A percentile compares a stretch with the other conserved stretches of the same genome.
Conservation (phyloP, 1,284 basidiomycete genomes). For the Malassezia pachydermatis region DNA sequence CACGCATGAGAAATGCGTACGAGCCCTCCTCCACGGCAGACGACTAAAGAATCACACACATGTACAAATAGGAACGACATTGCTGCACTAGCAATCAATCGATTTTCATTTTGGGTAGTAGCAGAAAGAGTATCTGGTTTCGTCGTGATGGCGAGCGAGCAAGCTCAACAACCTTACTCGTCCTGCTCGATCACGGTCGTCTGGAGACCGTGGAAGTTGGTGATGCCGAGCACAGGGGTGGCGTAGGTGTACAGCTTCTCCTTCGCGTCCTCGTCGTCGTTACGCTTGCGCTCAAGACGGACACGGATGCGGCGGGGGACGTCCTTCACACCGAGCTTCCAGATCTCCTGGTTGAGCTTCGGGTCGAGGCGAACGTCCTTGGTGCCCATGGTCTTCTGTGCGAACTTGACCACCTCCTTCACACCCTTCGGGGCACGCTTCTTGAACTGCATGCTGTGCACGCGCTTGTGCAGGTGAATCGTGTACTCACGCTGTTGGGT, state of each 20-base stretch:
- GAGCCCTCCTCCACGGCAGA: not conserved
- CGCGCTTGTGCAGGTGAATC: constrained; percentile 47
- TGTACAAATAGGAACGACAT: not conserved
- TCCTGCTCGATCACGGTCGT: constrained; percentile 46
- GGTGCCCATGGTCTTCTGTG: constrained; percentile 47
- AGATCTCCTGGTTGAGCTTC: constrained; percentile 48
- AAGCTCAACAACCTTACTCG: constrained; percentile 8
- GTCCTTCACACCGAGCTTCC: constrained; percentile 48
- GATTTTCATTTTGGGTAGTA: constrained; percentile 8
- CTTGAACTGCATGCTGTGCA: constrained; percentile 44
- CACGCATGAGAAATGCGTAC: constrained; percentile 3
- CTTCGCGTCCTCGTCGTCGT: constrained; percentile 49
- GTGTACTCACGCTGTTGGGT: constrained; percentile 44
- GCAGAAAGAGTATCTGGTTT: constrained; percentile 1
- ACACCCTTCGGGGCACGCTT: constrained; percentile 46
- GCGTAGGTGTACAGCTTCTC: constrained; percentile 48
- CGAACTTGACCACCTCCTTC: constrained; percentile 46
- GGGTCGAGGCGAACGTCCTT: constrained; percentile 48
- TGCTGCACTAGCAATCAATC: not conserved
- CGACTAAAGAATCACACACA: constrained; percentile 1
- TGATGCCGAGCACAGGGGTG: constrained; percentile 44
- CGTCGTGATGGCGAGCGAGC: not conserved
- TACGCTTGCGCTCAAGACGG: constrained; percentile 47
- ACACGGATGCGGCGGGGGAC: constrained; percentile 45
- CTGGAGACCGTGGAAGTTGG: constrained; percentile 46